Base-by-base conservation (phyloP, 352 stramenopile species). In the Aphanomyces cochlioides region DNA sequence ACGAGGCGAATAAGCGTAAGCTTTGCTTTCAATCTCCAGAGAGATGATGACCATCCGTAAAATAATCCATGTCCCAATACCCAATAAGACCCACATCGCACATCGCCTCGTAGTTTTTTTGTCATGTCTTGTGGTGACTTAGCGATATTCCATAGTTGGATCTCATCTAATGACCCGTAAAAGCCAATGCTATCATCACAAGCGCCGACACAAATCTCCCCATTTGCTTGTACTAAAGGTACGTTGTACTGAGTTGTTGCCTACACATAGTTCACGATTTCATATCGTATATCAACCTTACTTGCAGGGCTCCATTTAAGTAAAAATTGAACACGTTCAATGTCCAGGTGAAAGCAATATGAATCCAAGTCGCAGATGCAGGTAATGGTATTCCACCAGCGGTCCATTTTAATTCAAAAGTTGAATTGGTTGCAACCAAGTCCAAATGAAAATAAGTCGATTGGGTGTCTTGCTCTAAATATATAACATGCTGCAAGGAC, bases 11-110 rank as follows among this genome's bases (percentile, higher is more conserved):
- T 21, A 40, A 8, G 34, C n/a, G 10, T 21, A 59, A 7, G 64
- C 39, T 21, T 63, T 60, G 64, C 47, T 63, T 41, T 54, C 17
- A 5, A 64, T 21, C 5, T 59, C 19, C 2, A 70, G 64, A 1
- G 64, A 48, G n/a, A n/a, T 21, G 54, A n/a, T 40, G 54, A 7
- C 43, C 7, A 39, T 3, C 15, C 17, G 47, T 38, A 6, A n/a
- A 12, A 17, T 36, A 63, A 19, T 70, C 21, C 5, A 70, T 60
- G 41, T 70, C 54, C 64, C 64, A 70, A 38, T 70, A 70, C 5
- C 64, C 64, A 6, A 61, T 21, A 17, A 70, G 64, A 4, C 64
- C 64, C n/a, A n/a, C n/a, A n/a, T 17, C 19, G 12, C 48, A 61
- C 64, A 4, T 63, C 45, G 36, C 64, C 64, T 47, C 3, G 8